A percentile compares a stretch with the other conserved stretches of the same genome.
Evolutionary conservation across 2,329 filamentous ascomycete genomes (phyloP).

Genomic region (Anthostomella pinea): DNA sequence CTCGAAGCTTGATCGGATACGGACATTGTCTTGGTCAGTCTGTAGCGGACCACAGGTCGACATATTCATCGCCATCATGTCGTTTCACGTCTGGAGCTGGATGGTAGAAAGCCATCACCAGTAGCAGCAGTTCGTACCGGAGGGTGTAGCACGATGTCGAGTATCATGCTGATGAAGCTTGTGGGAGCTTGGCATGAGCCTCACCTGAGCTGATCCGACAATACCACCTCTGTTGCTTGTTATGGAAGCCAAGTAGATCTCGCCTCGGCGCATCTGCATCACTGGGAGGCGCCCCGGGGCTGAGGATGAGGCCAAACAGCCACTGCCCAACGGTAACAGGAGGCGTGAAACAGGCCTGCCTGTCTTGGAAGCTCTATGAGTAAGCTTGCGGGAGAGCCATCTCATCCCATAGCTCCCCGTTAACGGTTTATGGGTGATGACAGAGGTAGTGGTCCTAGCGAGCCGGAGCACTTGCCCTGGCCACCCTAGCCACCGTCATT

Average conservation of each 20-base stretch:
- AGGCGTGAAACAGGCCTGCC: conserved; percentile 4
- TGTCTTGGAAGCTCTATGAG: background rate
- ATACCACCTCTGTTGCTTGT: no score
- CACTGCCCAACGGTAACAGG: no score
- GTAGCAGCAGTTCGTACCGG: conserved; percentile 14
- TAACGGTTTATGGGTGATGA: no score
- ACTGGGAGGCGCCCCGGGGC: no score
- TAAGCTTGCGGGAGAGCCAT: background rate
- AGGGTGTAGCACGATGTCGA: conserved; percentile 11
- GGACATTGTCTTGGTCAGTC: conserved; percentile 14
- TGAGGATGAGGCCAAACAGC: no score
- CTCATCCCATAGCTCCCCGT: no score
- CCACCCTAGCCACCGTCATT: conserved; percentile 8
- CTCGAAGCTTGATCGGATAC: conserved; percentile 14
- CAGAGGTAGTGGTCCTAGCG: background rate
- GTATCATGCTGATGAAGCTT: conserved; percentile 13
- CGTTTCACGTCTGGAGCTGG: conserved; percentile 16
- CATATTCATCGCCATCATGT: conserved; percentile 7
- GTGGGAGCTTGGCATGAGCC: conserved; percentile 20
- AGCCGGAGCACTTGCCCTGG: background rate
- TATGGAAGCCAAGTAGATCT: no score
- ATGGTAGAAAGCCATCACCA: conserved; percentile 7
- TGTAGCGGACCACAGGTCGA: conserved; percentile 12
- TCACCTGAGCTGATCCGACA: conserved; percentile 10
- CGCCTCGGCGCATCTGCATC: no score